phyloP scores from a whole-genome alignment of 768 basidiomycete genomes.

The Obba rivulosa region DNA sequence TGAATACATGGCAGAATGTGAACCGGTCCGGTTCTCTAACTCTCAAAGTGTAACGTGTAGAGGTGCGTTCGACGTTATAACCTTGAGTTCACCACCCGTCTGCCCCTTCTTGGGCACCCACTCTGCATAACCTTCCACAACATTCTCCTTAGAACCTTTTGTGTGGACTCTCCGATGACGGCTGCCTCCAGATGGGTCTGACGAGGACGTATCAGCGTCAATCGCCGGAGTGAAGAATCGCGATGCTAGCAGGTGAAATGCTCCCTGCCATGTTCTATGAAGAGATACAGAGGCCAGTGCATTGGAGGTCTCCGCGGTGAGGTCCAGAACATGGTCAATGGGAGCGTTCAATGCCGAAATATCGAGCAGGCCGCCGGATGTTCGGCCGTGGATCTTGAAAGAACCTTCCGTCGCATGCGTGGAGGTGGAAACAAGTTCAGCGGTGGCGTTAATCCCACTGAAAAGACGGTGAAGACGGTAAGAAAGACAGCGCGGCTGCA shows the following conservation, averaged over 20 bases:
- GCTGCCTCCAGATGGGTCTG: constrained; percentile 17
- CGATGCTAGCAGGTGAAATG: constrained; percentile 24
- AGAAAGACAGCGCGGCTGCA: too few species aligned
- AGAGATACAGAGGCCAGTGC: constrained; percentile 26
- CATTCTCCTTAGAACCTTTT: too few species aligned
- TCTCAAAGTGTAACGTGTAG: too few species aligned
- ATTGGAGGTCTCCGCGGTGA: constrained; percentile 30
- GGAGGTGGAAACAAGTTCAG: constrained; percentile 13
- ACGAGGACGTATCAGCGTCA: background rate
- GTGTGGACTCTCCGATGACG: background rate
- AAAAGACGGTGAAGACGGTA: background rate
- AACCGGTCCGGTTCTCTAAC: too few species aligned
- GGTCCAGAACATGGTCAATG: constrained; percentile 26
- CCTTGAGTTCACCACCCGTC: too few species aligned
- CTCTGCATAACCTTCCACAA: too few species aligned
- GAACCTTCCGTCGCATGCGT: constrained; percentile 17
- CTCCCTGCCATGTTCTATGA: constrained; percentile 34
- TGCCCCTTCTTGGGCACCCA: too few species aligned
- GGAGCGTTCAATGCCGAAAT: constrained; percentile 30
- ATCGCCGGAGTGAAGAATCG: constrained; percentile 1
- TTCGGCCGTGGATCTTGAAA: constrained; percentile 27
- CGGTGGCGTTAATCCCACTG: constrained; percentile 14
- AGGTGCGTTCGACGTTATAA: too few species aligned
- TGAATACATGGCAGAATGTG: too few species aligned
- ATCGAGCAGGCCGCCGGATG: constrained; percentile 29